Conservation (phyloP, 768 basidiomycete genomes). For the Mycena venus region DNA sequence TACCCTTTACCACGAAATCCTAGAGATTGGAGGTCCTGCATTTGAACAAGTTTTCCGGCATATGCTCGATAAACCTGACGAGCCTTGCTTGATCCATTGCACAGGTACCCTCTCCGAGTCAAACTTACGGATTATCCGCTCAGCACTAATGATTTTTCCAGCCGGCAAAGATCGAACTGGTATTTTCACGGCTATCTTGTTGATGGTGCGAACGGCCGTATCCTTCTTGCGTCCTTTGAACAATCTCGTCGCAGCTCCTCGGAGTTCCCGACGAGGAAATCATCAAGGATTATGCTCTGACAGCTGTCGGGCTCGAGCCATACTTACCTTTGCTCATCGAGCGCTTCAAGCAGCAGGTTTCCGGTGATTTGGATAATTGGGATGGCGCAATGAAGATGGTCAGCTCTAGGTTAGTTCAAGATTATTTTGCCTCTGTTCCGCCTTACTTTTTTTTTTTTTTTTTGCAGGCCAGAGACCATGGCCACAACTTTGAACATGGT, state of each 20-base stretch:
- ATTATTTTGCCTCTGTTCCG: neutral
- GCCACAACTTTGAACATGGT: conserved; percentile 45
- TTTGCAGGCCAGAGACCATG: conserved; percentile 53
- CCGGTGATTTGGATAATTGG: conserved; percentile 48
- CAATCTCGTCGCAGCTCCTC: conserved; percentile 45
- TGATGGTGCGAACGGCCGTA: conserved; percentile 41
- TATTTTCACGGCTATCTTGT: conserved; percentile 50
- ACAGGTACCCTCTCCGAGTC: conserved; percentile 51
- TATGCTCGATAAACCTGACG: conserved; percentile 52
- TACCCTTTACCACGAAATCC: conserved; percentile 42
- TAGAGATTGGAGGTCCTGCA: conserved; percentile 48
- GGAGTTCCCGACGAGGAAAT: conserved; percentile 56
- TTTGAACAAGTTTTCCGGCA: conserved; percentile 52
- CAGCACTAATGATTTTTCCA: conserved; percentile 22
- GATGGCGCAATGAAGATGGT: conserved; percentile 52
- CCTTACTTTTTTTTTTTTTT: neutral
- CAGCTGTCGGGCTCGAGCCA: conserved; percentile 53
- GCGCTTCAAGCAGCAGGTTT: conserved; percentile 45
- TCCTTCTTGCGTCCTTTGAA: neutral
- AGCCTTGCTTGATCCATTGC: conserved; percentile 58
- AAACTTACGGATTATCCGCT: neutral
- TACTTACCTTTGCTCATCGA: conserved; percentile 43
- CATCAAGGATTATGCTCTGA: conserved; percentile 55
- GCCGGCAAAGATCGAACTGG: conserved; percentile 62
- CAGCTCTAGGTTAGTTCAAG: conserved; percentile 45